These are phyloP conservation scores for Candida parachauliodes DNA, from an alignment of 805 yeast species.

Conservation along the genomic window DNA sequence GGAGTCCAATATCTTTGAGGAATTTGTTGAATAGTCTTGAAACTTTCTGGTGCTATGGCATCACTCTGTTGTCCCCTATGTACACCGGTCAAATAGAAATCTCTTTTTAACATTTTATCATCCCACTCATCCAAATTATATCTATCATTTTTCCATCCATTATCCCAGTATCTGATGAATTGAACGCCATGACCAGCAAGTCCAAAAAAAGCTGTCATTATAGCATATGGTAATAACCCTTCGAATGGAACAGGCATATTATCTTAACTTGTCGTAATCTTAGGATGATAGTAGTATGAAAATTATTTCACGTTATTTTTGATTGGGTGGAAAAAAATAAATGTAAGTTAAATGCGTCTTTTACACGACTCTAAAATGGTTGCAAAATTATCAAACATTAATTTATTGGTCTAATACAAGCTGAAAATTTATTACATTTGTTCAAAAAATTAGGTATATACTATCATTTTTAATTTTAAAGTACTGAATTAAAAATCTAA, in stretches of 20 bases:
- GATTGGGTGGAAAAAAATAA: background rate
- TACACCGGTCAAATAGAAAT: constrained; percentile 70
- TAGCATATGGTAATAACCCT: constrained; percentile 44
- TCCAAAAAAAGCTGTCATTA: constrained; percentile 44
- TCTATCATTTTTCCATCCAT: constrained; percentile 47
- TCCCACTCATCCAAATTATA: constrained; percentile 43
- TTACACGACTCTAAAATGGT: background rate
- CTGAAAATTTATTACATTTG: background rate
- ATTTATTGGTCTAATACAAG: too few species aligned
- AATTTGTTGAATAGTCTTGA: constrained; percentile 49
- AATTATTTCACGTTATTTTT: background rate
- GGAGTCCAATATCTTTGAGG: constrained; percentile 43
- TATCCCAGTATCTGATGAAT: constrained; percentile 45
- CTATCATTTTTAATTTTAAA: too few species aligned
- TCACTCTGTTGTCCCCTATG: constrained; percentile 64
- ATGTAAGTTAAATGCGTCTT: too few species aligned
- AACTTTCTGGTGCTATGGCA: constrained; percentile 70
- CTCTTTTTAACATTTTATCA: constrained; percentile 61
- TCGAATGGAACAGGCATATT: constrained; percentile 46
- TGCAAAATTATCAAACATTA: too few species aligned
- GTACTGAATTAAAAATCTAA: too few species aligned
- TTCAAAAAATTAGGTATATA: too few species aligned
- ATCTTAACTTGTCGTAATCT: background rate
- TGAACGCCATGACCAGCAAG: constrained; percentile 45
- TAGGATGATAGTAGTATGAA: too few species aligned